Evolutionary conservation across 208 protist species (phyloP).

Genomic region (Histomonas meleagridis): DNA sequence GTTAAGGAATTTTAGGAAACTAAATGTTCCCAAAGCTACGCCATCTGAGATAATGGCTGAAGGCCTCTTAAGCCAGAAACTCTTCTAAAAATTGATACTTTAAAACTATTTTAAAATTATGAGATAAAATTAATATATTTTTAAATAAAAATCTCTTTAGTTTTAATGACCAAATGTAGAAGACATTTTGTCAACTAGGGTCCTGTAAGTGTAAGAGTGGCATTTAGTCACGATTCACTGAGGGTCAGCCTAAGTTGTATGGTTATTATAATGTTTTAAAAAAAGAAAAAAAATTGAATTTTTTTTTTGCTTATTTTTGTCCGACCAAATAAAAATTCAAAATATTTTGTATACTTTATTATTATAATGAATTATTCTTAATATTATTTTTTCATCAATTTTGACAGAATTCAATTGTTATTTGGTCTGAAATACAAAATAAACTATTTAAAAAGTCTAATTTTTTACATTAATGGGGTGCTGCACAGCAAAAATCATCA

Average conservation of each 20-base stretch:
- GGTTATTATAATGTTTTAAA: conserved; percentile 28
- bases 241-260: conserved; percentile 42
- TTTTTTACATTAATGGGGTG: too few species aligned
- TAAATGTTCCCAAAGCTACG: conserved; percentile 51
- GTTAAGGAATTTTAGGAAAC: conserved; percentile 59
- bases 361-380: too few species aligned
- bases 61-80: conserved; percentile 60
- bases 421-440: too few species aligned
- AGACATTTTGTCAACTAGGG: conserved; percentile 45
- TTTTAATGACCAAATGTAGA: conserved; percentile 41
- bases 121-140: background rate
- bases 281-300: too few species aligned
- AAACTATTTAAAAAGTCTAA: too few species aligned
- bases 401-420: too few species aligned
- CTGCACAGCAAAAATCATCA: too few species aligned
- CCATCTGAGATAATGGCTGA: conserved; percentile 57
- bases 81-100: conserved; percentile 48
- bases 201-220: conserved; percentile 49
- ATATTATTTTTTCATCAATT: too few species aligned
- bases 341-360: too few species aligned
- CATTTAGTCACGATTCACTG: conserved; percentile 44
- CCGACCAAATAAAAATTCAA: too few species aligned
- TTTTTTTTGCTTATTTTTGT: too few species aligned
- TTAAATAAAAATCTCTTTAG: too few species aligned
- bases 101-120: conserved; percentile 17